These are phyloP conservation scores for Aspergillus sojae DNA, from an alignment of 2,329 filamentous ascomycete species.

Conservation along the genomic window DNA sequence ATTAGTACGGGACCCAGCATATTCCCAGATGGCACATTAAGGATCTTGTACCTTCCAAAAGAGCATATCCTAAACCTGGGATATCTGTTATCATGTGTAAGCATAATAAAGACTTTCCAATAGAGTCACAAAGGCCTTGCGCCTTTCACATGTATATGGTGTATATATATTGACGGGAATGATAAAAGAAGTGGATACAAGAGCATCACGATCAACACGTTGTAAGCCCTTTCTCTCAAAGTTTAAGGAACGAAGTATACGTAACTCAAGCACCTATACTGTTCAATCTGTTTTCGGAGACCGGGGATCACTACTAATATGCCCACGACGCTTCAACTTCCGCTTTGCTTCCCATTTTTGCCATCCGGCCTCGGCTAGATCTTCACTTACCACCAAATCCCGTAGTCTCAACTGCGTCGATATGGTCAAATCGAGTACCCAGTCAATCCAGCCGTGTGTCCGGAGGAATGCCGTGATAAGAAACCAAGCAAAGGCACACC, in stretches of 20 bases:
- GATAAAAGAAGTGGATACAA: background rate
- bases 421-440: slow-evolving; percentile 68
- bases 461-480: slow-evolving; percentile 67
- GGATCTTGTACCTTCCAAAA: background rate
- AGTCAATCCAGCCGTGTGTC: slow-evolving; percentile 68
- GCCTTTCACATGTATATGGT: background rate
- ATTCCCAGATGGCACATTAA: too few relatives aligned
- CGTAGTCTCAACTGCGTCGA: slow-evolving; percentile 71
- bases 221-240: background rate
- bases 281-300: slow-evolving; percentile 33
- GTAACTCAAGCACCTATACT: background rate
- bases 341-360: slow-evolving; percentile 75
- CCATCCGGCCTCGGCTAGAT: slow-evolving; percentile 90
- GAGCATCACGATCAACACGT: background rate
- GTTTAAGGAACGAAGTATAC: background rate
- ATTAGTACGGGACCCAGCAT: background rate
- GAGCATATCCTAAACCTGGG: background rate
- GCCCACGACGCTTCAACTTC: slow-evolving; percentile 33
- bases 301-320: slow-evolving; percentile 20
- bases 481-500: slow-evolving; percentile 81
- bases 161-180: background rate
- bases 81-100: background rate
- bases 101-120: background rate
- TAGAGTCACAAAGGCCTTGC: background rate
- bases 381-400: slow-evolving; percentile 84